phyloP scores from a whole-genome alignment of 176 grass and related monocot genomes.

The Eleusine indica region DNA sequence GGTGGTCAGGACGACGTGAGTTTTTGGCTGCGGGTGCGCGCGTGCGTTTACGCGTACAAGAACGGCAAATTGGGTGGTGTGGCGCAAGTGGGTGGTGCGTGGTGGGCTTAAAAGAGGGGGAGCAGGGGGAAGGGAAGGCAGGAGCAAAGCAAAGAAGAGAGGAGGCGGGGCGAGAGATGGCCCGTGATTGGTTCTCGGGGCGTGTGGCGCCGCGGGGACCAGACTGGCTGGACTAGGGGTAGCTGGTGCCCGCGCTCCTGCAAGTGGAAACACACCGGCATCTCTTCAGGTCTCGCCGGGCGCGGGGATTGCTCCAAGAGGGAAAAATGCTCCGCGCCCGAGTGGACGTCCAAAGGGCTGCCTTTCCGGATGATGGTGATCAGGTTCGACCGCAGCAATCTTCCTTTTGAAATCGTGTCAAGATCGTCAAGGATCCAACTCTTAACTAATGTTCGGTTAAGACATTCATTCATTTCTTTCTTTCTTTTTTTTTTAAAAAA shows the following conservation, averaged over 20 bases:
- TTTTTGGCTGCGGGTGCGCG: conserved; percentile 2
- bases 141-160: background rate
- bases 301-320: conserved; percentile 1
- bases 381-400: background rate
- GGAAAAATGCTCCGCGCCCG: too few species aligned
- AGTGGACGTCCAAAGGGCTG: too few species aligned
- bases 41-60: conserved; percentile 18
- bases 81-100: conserved; percentile 35
- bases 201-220: conserved; percentile 44
- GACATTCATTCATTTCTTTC: too few species aligned
- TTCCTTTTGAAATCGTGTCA: background rate
- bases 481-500: too few species aligned
- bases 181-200: conserved; percentile 55
- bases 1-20: background rate
- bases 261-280: conserved; percentile 20
- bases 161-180: background rate
- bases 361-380: background rate
- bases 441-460: background rate
- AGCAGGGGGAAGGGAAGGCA: background rate
- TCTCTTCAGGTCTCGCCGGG: background rate
- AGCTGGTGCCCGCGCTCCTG: background rate
- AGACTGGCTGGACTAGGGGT: background rate
- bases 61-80: background rate
- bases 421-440: too few species aligned
- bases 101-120: conserved; percentile 27